Conservation (phyloP, 371 early-diverging fungal genomes). For the Capillidium rhysosporum region DNA sequence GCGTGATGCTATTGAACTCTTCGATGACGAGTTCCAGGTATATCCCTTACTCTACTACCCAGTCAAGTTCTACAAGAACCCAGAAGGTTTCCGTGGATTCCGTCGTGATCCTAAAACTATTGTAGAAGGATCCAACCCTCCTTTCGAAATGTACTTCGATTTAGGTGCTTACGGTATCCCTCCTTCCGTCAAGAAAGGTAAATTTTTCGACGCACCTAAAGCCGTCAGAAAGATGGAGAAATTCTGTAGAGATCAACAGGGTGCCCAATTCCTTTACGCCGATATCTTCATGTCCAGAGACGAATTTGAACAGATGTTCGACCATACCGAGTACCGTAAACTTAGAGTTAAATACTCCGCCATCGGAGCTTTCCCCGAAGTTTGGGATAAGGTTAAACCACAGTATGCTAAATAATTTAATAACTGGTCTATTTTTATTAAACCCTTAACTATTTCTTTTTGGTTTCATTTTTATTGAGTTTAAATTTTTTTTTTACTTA, state of each 20-base stretch:
- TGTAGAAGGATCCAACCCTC: slow-evolving; percentile 2
- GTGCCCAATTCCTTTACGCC: slow-evolving; percentile 17
- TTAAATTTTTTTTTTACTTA: too few species aligned
- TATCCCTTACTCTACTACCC: slow-evolving; percentile 22
- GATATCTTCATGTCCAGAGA: slow-evolving; percentile 13
- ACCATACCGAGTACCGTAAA: slow-evolving; percentile 14
- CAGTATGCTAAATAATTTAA: slow-evolving; percentile 8
- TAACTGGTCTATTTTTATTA: too few species aligned
- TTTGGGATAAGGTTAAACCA: slow-evolving; percentile 12
- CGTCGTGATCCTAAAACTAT: slow-evolving; percentile 4
- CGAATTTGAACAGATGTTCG: slow-evolving; percentile 21
- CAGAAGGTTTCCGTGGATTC: slow-evolving; percentile 7
- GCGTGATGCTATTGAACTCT: slow-evolving; percentile 13
- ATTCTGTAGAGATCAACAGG: slow-evolving; percentile 9
- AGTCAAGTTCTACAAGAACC: slow-evolving; percentile 8
- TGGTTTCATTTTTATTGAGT: too few species aligned
- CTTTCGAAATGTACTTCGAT: slow-evolving; percentile 11
- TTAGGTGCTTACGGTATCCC: slow-evolving; percentile 14
- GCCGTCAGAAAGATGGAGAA: slow-evolving; percentile 8
- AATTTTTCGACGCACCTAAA: slow-evolving; percentile 8
- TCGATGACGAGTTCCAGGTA: slow-evolving; percentile 15
- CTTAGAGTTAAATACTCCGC: slow-evolving; percentile 9
- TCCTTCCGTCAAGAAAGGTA: slow-evolving; percentile 1
- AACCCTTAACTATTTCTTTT: too few species aligned
- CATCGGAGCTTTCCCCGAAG: slow-evolving; percentile 9